phyloP scores from a whole-genome alignment of 495 filamentous ascomycete species.

The Bacidia rubella region DNA sequence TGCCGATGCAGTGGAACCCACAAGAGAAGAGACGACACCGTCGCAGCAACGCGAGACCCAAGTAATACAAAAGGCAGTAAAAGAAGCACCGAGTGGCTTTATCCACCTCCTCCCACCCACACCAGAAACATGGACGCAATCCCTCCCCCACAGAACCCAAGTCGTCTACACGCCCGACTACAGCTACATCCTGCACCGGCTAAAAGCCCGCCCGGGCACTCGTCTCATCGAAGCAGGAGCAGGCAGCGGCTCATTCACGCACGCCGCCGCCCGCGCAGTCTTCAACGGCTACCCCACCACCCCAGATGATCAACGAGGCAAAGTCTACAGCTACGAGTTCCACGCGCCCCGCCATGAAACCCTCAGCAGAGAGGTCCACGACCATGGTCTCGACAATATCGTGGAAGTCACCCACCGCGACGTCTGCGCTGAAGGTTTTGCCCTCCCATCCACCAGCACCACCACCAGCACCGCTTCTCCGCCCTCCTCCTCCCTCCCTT shows the following conservation, averaged over 20 bases:
- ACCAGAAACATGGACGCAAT: conserved; percentile 82
- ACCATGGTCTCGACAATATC: conserved; percentile 57
- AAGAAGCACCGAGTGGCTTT: conserved; percentile 67
- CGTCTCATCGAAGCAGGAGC: conserved; percentile 85
- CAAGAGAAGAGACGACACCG: too few species aligned
- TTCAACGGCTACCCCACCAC: conserved; percentile 61
- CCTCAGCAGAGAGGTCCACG: conserved; percentile 55
- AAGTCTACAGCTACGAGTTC: conserved; percentile 89
- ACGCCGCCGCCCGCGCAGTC: conserved; percentile 74
- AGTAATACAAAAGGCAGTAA: conserved; percentile 28
- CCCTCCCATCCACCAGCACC: conserved; percentile 3
- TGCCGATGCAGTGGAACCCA: conserved; percentile 10
- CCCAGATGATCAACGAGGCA: conserved; percentile 30
- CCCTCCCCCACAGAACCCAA: conserved; percentile 86
- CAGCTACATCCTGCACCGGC: conserved; percentile 81
- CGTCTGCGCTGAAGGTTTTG: conserved; percentile 79
- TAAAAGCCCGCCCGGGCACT: conserved; percentile 68
- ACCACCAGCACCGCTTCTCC: conserved; percentile 57
- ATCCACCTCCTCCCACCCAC: conserved; percentile 83
- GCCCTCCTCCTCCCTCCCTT: conserved; percentile 67
- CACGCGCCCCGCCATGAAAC: conserved; percentile 64
- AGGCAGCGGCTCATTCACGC: conserved; percentile 89
- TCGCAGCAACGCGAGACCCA: too few species aligned
- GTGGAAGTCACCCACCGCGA: conserved; percentile 83
- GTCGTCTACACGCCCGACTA: conserved; percentile 97